phyloP scores from a whole-genome alignment of 2,329 filamentous ascomycete species.

The Nemania serpens region DNA sequence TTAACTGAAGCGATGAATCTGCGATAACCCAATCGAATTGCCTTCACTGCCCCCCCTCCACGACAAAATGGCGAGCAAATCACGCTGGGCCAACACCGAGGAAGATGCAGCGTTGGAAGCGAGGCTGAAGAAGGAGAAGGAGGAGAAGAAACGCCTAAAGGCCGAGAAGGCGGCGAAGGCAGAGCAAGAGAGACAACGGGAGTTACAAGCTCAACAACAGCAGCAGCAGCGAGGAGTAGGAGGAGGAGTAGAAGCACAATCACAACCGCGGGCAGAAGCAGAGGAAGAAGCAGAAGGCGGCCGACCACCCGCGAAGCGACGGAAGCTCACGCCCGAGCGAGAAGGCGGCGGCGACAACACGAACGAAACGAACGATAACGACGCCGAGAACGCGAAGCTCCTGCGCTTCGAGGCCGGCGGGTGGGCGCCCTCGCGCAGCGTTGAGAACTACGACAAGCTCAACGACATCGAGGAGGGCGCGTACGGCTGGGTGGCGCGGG shows the following conservation, averaged over 20 bases:
- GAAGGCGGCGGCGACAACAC: conserved; percentile 25
- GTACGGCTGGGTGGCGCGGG: conserved; percentile 92
- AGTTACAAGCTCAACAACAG: conserved; percentile 26
- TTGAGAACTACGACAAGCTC: conserved; percentile 87
- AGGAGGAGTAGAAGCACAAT: conserved; percentile 25
- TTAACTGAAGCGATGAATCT: conserved; percentile 5
- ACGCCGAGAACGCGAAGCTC: conserved; percentile 54
- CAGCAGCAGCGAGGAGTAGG: conserved; percentile 6
- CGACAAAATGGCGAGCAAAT: conserved; percentile 65
- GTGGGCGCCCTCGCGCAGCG: conserved; percentile 75
- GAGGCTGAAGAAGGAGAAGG: conserved; percentile 78
- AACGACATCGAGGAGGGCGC: conserved; percentile 98
- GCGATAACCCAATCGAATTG: conserved; percentile 2
- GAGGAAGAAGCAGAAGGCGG: conserved; percentile 36
- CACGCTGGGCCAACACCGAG: conserved; percentile 86
- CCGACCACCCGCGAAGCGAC: conserved; percentile 64
- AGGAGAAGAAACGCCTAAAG: conserved; percentile 85
- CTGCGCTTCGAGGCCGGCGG: conserved; percentile 71
- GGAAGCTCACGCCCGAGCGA: conserved; percentile 57
- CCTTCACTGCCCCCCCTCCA: not conserved
- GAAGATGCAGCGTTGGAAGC: conserved; percentile 78
- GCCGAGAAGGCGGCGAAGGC: conserved; percentile 76
- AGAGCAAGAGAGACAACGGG: conserved; percentile 54
- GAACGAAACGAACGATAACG: conserved; percentile 5
- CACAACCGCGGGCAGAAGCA: conserved; percentile 32